These are phyloP conservation scores for Chionographis japonica DNA, from an alignment of 106 monocot genomes.

Conservation along the genomic window DNA sequence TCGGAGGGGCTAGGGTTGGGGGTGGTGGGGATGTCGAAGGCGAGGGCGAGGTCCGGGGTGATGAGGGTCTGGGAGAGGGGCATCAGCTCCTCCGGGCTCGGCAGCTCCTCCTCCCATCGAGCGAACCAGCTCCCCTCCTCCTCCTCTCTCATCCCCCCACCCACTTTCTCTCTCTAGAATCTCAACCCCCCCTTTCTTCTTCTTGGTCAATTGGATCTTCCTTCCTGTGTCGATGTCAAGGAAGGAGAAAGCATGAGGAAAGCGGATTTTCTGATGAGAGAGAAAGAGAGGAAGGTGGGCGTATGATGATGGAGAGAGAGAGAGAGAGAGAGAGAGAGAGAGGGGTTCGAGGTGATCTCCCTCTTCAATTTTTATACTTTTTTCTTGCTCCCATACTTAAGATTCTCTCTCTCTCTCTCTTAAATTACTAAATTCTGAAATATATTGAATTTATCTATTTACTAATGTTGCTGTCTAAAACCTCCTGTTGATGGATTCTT, in stretches of 20 bases:
- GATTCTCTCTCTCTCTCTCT: background rate
- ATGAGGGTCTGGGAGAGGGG: conserved; percentile 80
- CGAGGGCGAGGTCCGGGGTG: conserved; percentile 65
- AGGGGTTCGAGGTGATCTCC: conserved; percentile 37
- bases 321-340: background rate
- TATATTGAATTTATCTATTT: no score
- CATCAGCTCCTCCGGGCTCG: conserved; percentile 70
- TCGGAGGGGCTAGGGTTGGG: background rate
- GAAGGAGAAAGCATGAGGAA: no score
- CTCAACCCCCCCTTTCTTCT: no score
- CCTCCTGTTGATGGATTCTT: no score
- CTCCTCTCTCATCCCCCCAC: conserved; percentile 24
- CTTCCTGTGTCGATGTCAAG: no score
- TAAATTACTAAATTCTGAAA: background rate
- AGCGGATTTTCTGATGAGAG: no score
- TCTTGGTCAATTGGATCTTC: no score
- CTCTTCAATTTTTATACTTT: conserved; percentile 24
- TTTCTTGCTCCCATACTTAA: no score
- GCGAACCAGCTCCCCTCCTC: conserved; percentile 72
- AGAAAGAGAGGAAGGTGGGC: no score
- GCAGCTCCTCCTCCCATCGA: conserved; percentile 79
- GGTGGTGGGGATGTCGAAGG: background rate
- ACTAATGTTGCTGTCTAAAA: no score
- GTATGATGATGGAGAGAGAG: no score
- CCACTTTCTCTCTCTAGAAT: conserved; percentile 4